These are phyloP conservation scores for Scutellaria barbata DNA, from an alignment of 257 asterid genomes.

Conservation along the genomic window DNA sequence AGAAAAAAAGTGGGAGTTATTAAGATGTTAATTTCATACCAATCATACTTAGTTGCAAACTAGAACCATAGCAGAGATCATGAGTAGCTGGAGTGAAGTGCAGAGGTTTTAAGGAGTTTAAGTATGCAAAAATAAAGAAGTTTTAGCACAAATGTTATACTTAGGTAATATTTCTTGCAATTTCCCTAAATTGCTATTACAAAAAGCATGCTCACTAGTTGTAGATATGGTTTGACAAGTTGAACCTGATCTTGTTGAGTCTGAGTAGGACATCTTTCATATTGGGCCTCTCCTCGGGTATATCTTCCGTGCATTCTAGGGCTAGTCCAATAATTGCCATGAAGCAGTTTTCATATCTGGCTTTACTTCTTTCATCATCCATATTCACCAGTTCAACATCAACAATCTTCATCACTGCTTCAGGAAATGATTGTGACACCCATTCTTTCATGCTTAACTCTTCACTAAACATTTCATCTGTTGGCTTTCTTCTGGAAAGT, in stretches of 20 bases:
- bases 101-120: no score
- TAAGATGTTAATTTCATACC: background rate
- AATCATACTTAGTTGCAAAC: constrained; percentile 9
- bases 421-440: background rate
- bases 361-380: background rate
- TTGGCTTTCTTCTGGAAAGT: background rate
- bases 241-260: background rate
- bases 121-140: no score
- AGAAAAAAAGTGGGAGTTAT: background rate
- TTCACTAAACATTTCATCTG: background rate
- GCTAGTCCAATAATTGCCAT: background rate
- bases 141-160: no score
- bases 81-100: background rate
- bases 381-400: background rate
- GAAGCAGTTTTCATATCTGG: background rate
- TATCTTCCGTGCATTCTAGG: background rate
- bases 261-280: background rate
- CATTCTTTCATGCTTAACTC: constrained; percentile 2
- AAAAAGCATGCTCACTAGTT: background rate
- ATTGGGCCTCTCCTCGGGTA: background rate
- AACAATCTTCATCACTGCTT: background rate
- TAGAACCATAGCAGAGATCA: background rate
- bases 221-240: background rate
- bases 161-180: no score
- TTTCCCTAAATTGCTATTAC: no score